Base-by-base conservation (phyloP, 208 protist species). In the Trypanosoma melophagium region DNA sequence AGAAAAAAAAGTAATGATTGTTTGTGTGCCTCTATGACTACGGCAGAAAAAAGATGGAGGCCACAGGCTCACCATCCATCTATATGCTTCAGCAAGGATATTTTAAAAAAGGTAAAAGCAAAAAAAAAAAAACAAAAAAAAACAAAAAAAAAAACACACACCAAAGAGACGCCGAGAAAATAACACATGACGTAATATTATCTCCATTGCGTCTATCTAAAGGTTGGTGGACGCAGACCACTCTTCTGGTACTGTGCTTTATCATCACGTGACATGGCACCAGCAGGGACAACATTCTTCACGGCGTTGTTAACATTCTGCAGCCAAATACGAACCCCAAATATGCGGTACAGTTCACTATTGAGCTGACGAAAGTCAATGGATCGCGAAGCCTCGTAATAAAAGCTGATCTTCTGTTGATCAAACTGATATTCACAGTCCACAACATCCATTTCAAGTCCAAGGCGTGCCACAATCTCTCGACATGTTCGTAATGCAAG, bases 391-490 rank as follows among this genome's bases (percentile, higher is more conserved):
- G 92, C 75, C 2, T 90, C 79, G 55, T 93, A 95, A 58, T 87
- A 97, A 66, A 97, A 95, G 50, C 75, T 97, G 68, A 95, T 83
- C 75, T 94, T 94, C n/a, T 87, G 88, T 8, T 88, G 78, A 61
- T 97, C 92, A 58, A 90, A 94, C 69, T 95, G 92, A 57, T 92
- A 92, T 77, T 97, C 92, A 66, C 84, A 91, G 64, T 94, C 89
- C 13, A 90, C 61, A 21, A 97, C 74, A 47, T 87, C 75, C 86
- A 95, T 94, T 2, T 71, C 69, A 12, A 97, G 79, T 14, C 69
- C 25, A 7, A 88, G 72, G 3, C 71, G 68, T 25, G 21, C 31
- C 12, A 84, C 81, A 52, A 89, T 66, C 24, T 89, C 72, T 13
- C 79, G 71, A 75, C 88, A 93, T n/a, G 77, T 79, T 51, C 75